A percentile compares a stretch with the other conserved stretches of the same genome.
Evolutionary conservation across 2,329 filamentous ascomycete genomes (phyloP).

Genomic region (Alternaria sp.): DNA sequence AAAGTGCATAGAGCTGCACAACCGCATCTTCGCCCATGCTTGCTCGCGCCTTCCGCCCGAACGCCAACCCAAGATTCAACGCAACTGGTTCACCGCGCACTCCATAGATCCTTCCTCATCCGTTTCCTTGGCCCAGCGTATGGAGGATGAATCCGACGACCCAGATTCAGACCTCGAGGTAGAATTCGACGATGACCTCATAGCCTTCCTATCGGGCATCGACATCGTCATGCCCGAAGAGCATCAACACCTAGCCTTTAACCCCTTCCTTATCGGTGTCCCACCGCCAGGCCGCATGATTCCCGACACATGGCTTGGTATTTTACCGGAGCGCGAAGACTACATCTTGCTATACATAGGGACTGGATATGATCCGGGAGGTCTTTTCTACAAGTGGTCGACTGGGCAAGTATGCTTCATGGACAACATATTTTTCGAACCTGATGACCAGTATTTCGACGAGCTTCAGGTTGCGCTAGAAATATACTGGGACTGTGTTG

Average conservation of each 20-base stretch:
- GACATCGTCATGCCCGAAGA: neutral
- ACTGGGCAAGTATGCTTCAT: neutral
- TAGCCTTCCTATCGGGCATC: neutral
- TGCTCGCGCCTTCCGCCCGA: neutral
- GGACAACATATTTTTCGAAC: neutral
- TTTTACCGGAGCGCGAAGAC: neutral
- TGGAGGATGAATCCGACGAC: too few relatives aligned
- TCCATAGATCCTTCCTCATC: neutral
- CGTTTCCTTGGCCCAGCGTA: neutral
- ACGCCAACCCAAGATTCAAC: neutral
- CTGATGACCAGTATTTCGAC: neutral
- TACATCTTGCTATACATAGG: neutral
- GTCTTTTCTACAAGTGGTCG: neutral
- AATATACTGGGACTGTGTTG: neutral
- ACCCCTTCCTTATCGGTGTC: neutral
- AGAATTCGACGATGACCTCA: neutral
- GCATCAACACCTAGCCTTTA: neutral
- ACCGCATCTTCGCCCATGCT: neutral
- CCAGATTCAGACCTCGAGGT: neutral
- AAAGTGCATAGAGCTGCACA: neutral
- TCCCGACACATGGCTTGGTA: neutral
- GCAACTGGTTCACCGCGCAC: neutral
- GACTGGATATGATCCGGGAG: neutral
- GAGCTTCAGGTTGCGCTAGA: neutral
- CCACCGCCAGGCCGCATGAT: neutral